These are phyloP conservation scores for Nematocida parisii DNA, from an alignment of 371 early-diverging fungal species.

Conservation along the genomic window DNA sequence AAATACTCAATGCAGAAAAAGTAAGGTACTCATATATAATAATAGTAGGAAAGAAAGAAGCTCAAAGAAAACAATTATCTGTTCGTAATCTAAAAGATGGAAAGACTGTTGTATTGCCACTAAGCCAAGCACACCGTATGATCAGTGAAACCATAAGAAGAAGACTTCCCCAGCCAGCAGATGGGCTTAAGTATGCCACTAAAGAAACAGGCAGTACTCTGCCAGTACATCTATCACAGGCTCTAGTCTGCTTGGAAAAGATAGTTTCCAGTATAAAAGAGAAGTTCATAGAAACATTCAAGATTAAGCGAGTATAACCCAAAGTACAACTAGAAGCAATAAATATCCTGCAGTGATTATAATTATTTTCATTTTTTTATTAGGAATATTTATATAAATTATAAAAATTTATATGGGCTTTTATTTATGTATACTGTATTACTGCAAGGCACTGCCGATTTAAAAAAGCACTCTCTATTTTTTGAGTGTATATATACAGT, in stretches of 20 bases:
- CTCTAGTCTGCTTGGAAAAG: neutral
- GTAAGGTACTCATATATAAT: slow-evolving; percentile 83
- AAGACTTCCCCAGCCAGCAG: slow-evolving; percentile 4
- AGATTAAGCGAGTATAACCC: neutral
- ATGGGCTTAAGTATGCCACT: neutral
- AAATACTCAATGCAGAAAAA: slow-evolving; percentile 82
- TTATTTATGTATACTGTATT: too few species aligned
- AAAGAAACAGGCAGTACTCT: neutral
- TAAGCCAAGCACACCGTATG: neutral
- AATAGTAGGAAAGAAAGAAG: slow-evolving; percentile 89
- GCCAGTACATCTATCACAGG: slow-evolving; percentile 6
- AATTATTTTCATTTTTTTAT: neutral
- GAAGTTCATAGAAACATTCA: neutral
- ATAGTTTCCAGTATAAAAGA: neutral
- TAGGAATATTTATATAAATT: neutral
- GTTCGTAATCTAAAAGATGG: slow-evolving; percentile 42
- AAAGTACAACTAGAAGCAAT: neutral
- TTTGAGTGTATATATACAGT: too few species aligned
- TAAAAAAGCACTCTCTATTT: too few species aligned
- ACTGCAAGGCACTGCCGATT: too few species aligned
- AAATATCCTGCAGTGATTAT: neutral
- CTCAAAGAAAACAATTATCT: slow-evolving; percentile 74
- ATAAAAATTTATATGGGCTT: too few species aligned
- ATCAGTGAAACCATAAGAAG: slow-evolving; percentile 1
- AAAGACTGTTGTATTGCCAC: neutral